phyloP scores from a whole-genome alignment of 352 stramenopile species.

The Detonula confervacea region DNA sequence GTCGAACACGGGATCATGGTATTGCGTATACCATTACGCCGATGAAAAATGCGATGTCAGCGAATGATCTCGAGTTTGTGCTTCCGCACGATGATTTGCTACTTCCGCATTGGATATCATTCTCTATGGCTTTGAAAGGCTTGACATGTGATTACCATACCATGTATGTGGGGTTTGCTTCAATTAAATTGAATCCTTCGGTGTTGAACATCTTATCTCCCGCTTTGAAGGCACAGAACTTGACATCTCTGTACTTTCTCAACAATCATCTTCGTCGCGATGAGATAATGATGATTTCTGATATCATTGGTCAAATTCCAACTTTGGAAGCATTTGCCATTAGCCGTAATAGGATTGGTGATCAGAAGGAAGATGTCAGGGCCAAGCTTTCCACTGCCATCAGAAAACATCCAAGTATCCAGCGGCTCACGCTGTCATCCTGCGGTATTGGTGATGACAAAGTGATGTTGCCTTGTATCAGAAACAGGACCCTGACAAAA shows the following conservation, averaged over 20 bases:
- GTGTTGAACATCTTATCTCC: conserved; percentile 18
- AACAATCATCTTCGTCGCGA: conserved; percentile 6
- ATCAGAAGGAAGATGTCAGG: conserved; percentile 15
- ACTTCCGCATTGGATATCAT: background rate
- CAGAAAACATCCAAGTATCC: conserved; percentile 1
- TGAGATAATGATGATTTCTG: conserved; percentile 8
- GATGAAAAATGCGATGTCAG: background rate
- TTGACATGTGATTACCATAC: conserved; percentile 6
- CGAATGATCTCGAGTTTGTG: conserved; percentile 5
- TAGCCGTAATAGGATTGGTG: conserved; percentile 14
- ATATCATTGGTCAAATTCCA: conserved; percentile 23
- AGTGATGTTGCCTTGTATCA: conserved; percentile 11
- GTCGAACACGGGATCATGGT: background rate
- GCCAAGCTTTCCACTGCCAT: conserved; percentile 17
- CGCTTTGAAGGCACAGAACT: conserved; percentile 1
- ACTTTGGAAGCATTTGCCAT: conserved; percentile 21
- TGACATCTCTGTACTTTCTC: conserved; percentile 19
- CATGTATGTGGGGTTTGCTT: conserved; percentile 12
- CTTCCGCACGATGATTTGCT: conserved; percentile 9
- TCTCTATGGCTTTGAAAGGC: conserved; percentile 7
- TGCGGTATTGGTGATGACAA: conserved; percentile 18
- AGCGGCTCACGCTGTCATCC: conserved; percentile 7
- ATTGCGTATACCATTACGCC: background rate
- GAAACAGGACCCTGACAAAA: background rate
- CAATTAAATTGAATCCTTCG: background rate